Base-by-base conservation (phyloP, 2,329 filamentous ascomycete genomes). In the Calonectria pteridis region DNA sequence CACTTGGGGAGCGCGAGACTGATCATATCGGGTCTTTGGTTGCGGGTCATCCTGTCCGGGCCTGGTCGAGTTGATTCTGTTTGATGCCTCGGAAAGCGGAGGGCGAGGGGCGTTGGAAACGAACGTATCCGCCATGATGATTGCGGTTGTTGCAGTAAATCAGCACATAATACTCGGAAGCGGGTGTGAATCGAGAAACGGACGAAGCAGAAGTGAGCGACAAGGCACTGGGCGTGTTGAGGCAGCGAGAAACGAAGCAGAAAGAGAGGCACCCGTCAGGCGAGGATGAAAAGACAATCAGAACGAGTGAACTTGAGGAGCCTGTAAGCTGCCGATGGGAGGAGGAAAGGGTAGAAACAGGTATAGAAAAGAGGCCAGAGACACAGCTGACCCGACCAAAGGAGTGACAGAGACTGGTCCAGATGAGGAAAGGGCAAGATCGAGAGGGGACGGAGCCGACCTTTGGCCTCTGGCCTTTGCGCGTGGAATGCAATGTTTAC, bases 71-170 rank as follows among this genome's bases (percentile, higher is more conserved):
- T 89, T 90, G 76, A 87, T 82, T 76, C 88, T 86, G 74, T 86
- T 84, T 31, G 84, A 86, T 28, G 87, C 87, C 80, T 90, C 88
- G 40, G 84, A 84, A 55, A 90, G 82, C 53, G 88, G 88, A 67
- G 83, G 79, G 70, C 86, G 85, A 68, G 75, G 28, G 73, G 75
- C 67, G 67, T 77, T 81, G 73, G 81, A 77, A 77, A 79, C 79
- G 74, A 78, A 78, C 46, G 76, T 75, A 59, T 85, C 84, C 68
- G 84, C 79, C 82, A 84, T 84, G 75, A 43, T 82, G 64, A 77
- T 72, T 68, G 77, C 73, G 71, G 66, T 71, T 67, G 65, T 67
- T 76, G 66, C 43, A 71, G 75, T 76, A 35, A 67, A 81, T 83
- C 82, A 85, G 82, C 78, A 82, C 84, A 85, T 85, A 82, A 79